A percentile compares a stretch with the other conserved stretches of the same genome.
phyloP scores from a whole-genome alignment of 78 protist genomes.

The Dictyostelium firmibasis region DNA sequence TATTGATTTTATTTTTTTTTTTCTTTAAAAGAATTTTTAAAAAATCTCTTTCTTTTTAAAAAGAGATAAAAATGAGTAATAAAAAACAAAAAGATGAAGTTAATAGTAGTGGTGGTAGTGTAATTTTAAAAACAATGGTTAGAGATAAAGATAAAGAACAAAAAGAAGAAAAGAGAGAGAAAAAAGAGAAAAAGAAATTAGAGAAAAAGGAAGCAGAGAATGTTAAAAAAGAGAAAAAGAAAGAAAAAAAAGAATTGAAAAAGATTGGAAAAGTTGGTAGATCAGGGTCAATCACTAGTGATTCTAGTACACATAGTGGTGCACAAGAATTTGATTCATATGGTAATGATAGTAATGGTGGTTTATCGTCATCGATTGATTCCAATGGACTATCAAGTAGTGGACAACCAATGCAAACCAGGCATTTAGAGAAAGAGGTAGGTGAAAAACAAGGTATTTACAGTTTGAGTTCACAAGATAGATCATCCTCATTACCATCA shows the following conservation, averaged over 20 bases:
- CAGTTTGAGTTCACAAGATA: neutral
- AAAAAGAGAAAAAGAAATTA: constrained; percentile 1
- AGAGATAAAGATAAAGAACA: neutral
- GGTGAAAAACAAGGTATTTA: constrained; percentile 35
- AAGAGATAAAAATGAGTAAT: neutral
- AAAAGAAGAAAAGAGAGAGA: constrained; percentile 46
- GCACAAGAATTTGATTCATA: neutral
- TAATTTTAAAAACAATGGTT: neutral
- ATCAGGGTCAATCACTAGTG: neutral
- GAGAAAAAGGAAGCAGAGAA: neutral
- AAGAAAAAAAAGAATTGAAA: constrained; percentile 51
- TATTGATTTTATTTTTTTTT: neutral
- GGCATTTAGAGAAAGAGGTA: neutral
- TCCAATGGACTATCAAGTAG: neutral
- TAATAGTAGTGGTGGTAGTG: neutral
- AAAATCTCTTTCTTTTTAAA: neutral
- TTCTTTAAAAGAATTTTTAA: neutral
- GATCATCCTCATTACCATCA: neutral
- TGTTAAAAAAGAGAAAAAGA: constrained; percentile 13
- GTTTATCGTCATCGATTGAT: neutral
- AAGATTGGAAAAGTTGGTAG: neutral
- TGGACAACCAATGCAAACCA: neutral
- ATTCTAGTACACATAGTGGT: neutral
- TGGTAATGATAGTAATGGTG: neutral
- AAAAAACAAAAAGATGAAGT: neutral